Base-by-base conservation (phyloP, 1,284 basidiomycete genomes). In the Coriolopsis trogii region DNA sequence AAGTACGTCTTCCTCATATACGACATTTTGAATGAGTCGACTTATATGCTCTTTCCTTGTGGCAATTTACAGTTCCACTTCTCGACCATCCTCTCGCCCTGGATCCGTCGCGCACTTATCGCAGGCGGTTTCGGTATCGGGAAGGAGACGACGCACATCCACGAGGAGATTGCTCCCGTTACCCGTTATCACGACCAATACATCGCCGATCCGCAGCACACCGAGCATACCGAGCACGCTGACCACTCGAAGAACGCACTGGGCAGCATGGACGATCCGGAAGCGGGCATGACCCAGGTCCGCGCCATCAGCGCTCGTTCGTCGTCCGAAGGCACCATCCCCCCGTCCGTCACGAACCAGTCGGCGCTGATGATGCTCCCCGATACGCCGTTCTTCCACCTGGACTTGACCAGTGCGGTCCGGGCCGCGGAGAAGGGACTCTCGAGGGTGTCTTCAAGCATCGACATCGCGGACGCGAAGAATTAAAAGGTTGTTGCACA, bases 71-170 rank as follows among this genome's bases (percentile, higher is more conserved):
- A 64, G 79, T 94, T 94, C 76, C 91, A 95, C 70, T 95, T 95
- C 68, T 85, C 89, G 9, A 82, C 84, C 24, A 81, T 98, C 46
- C 80, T 95, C 40, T 94, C 92, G 0, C 93, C 94, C 0, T 98
- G 95, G 96, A 93, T 95, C 48, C 84, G 90, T 51, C 87, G 93
- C 45, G 91, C 91, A 4, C 80, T 97, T 39, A 79, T 92, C 53
- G 91, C 90, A 16, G 93, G 86, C 47, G 91, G 92, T 2, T 96
- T 96, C 64, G 93, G 93, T 4, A 33, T 49, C 23, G 80, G 85
- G 4, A 62, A 67, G 6, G 65, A 75, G 0, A 63, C 75, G 18
- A 71, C 73, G 10, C 69, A 70, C 31, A 58, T 73, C 12, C 77
- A 77, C 8, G 74, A 73, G 25, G 92, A 94, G 63, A 74, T 93